phyloP scores from a whole-genome alignment of 768 basidiomycete genomes.

The Podaxis sp. region DNA sequence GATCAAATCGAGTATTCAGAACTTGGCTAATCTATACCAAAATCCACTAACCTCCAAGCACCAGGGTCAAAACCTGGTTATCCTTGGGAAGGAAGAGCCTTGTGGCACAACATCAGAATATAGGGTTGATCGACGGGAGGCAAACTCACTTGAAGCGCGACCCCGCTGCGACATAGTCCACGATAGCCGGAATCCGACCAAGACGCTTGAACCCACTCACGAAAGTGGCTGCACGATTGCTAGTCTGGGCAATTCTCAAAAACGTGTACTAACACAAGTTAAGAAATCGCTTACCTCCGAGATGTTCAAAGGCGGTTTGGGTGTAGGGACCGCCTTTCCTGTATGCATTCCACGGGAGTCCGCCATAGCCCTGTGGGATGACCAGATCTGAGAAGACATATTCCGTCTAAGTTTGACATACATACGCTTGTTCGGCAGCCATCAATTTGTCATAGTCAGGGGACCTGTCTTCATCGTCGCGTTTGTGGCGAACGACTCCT shows the following conservation, averaged over 20 bases:
- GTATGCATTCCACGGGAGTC: constrained; percentile 88
- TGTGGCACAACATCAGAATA: neutral
- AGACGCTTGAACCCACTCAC: constrained; percentile 88
- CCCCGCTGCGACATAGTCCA: constrained; percentile 92
- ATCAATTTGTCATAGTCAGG: constrained; percentile 95
- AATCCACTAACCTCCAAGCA: constrained; percentile 65
- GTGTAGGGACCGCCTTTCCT: constrained; percentile 80
- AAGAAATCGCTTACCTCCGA: constrained; percentile 65
- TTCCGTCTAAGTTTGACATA: constrained; percentile 12
- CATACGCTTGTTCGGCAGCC: constrained; percentile 89
- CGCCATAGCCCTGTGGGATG: constrained; percentile 57
- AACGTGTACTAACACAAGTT: neutral
- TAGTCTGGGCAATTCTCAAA: constrained; percentile 40
- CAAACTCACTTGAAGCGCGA: constrained; percentile 86
- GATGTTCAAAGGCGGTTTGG: constrained; percentile 83
- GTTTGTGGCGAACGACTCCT: constrained; percentile 85
- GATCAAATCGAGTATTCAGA: neutral
- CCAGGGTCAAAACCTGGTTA: constrained; percentile 90
- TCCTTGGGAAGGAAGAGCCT: constrained; percentile 87
- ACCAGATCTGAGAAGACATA: neutral
- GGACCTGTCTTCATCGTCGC: constrained; percentile 96
- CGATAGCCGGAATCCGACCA: constrained; percentile 79
- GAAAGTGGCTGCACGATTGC: constrained; percentile 79
- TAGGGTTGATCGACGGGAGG: neutral
- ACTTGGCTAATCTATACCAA: neutral